Evolutionary conservation across 1,139 yeast genomes (phyloP).

Genomic region (Geotrichum klebahnii): DNA sequence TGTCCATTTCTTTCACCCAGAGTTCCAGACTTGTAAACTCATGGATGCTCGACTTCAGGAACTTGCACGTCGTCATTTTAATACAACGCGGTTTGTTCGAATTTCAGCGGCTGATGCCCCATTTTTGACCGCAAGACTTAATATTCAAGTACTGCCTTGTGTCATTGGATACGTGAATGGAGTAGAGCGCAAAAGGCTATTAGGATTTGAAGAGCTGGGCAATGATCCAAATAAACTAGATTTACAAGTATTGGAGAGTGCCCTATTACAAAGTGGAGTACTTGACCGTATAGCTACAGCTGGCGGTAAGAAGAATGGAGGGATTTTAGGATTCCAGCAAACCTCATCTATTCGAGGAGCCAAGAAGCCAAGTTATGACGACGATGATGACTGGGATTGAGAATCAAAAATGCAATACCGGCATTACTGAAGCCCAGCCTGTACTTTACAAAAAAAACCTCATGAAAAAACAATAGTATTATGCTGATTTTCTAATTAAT

Average conservation of each 20-base stretch:
- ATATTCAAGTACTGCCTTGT: conserved; percentile 66
- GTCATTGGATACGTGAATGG: conserved; percentile 41
- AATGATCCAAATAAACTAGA: conserved; percentile 13
- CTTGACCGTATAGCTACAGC: conserved; percentile 2
- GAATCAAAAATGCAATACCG: not conserved
- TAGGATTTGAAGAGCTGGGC: conserved; percentile 19
- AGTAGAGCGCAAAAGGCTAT: conserved; percentile 11
- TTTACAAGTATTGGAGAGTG: conserved; percentile 4
- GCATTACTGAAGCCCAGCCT: not conserved
- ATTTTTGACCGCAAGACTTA: conserved; percentile 60
- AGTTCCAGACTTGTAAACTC: conserved; percentile 55
- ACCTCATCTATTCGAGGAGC: not conserved
- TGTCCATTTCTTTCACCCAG: conserved; percentile 62
- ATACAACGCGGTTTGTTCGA: conserved; percentile 48
- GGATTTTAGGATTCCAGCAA: conserved; percentile 1
- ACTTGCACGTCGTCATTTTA: conserved; percentile 56
- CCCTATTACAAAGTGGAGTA: conserved; percentile 3
- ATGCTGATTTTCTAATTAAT: too few relatives aligned
- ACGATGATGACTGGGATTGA: conserved; percentile 18
- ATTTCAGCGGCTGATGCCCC: conserved; percentile 65
- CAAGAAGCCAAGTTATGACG: not conserved
- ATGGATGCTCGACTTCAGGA: conserved; percentile 48
- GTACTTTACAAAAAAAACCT: too few relatives aligned
- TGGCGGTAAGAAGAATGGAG: not conserved
- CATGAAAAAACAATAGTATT: too few relatives aligned